phyloP scores from a whole-genome alignment of 108 stramenopile genomes.

The Cylindrotheca fusiformis region DNA sequence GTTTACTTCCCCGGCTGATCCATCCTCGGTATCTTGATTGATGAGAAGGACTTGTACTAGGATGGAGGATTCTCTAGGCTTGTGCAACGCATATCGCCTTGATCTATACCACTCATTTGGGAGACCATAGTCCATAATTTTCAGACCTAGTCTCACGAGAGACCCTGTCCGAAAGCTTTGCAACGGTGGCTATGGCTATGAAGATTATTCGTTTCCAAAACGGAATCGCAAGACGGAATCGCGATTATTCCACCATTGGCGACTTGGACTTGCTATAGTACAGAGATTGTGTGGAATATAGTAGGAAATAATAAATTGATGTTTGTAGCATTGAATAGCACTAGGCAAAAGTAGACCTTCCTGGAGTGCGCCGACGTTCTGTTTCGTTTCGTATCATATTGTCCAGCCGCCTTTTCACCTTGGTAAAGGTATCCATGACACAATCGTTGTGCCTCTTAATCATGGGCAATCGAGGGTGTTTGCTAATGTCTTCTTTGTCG shows the following conservation, averaged over 20 bases:
- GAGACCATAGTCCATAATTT: constrained; percentile 27
- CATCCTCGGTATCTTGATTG: constrained; percentile 7
- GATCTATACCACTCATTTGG: constrained; percentile 15
- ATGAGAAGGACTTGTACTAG: constrained; percentile 1
- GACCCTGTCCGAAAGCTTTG: constrained; percentile 17
- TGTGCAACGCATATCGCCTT: constrained; percentile 10
- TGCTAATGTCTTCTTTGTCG: constrained; percentile 19
- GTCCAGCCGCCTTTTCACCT: constrained; percentile 41
- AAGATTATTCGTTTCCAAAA: no score
- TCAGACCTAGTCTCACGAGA: constrained; percentile 18
- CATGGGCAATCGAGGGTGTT: constrained; percentile 50
- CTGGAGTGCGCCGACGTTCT: not conserved
- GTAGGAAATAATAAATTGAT: no score
- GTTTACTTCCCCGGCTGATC: constrained; percentile 12
- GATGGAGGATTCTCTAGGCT: constrained; percentile 28
- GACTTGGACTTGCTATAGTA: no score
- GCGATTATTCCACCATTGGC: no score
- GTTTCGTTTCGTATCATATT: constrained; percentile 8
- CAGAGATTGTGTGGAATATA: constrained; percentile 3
- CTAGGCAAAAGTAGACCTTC: no score
- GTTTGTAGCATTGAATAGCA: no score
- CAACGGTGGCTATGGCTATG: constrained; percentile 4
- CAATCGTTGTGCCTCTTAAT: constrained; percentile 55
- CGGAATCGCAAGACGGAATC: no score
- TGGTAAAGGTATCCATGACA: constrained; percentile 46